Evolutionary conservation across 345 rosid genomes (phyloP).

Genomic region (Rhodamnia argentea): DNA sequence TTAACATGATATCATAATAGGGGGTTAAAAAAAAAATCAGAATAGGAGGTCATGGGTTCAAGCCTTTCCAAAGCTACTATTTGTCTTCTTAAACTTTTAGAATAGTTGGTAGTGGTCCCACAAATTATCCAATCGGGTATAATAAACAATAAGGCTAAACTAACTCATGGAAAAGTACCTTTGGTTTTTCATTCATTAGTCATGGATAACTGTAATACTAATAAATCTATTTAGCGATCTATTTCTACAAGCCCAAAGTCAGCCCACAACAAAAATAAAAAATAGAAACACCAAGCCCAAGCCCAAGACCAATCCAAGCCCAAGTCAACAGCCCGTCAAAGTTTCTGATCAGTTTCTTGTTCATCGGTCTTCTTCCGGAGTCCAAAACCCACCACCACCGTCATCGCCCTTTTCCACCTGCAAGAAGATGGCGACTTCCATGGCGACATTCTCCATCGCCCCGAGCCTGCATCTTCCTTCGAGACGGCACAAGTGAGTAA

Average conservation of each 20-base stretch:
- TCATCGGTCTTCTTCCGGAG: neutral
- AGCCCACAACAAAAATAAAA: neutral
- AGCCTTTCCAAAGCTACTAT: too few relatives aligned
- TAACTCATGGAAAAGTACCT: neutral
- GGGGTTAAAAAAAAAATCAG: too few relatives aligned
- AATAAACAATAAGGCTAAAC: neutral
- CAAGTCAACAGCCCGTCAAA: neutral
- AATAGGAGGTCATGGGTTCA: too few relatives aligned
- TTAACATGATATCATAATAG: too few relatives aligned
- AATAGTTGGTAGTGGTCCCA: too few relatives aligned
- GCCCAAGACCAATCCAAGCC: neutral
- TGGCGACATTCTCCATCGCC: neutral
- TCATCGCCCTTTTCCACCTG: neutral
- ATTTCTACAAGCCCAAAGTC: neutral
- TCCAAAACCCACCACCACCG: neutral
- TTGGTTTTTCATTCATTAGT: neutral
- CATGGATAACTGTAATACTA: neutral
- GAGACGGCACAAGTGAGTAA: neutral
- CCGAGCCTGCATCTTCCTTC: neutral
- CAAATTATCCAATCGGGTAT: neutral
- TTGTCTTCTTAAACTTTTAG: too few relatives aligned
- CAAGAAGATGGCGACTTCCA: neutral
- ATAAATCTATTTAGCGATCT: neutral
- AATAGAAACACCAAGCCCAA: neutral
- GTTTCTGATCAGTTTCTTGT: neutral